Base-by-base conservation (phyloP, 768 basidiomycete genomes). In the Pleurotus tuber-regium region DNA sequence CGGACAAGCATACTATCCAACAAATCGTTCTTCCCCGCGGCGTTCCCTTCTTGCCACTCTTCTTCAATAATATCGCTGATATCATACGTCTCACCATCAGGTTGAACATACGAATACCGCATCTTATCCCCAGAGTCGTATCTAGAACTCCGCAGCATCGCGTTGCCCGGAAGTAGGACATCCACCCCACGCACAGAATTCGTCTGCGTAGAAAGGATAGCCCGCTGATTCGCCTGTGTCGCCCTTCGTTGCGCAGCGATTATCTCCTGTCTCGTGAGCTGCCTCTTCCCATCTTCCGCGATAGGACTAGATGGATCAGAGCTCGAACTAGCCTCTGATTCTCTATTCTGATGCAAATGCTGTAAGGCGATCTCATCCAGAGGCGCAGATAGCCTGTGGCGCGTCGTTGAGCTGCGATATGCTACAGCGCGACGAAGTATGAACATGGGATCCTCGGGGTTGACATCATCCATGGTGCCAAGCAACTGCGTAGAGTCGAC, bases 1-100 rank as follows among this genome's bases (percentile, higher is more conserved):
- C 76, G 74, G 21, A 74, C 79, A 55, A 77, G 71, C 4, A 86
- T 83, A 16, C 83, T 83, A 61, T 87, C 83, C 31, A 92, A 66
- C 16, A 92, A 69, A 59, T 92, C 89, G 33, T 73, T 75, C 61
- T 77, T 74, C 11, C 60, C 41, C 12, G 61, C 62, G 35, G 58
- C 35, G 31, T 66, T 69, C 31, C 72, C 72, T 24, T 78, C 82
- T n/a, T 80, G 72, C 77, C 89, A 88, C 59, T 96, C 96, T 66
- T 90, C 83, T 63, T 95, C 92, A 41, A 98, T 79, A 43, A 97
- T 86, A 56, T 96, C 88, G 60, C 91, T 93, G 64, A 98, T 92
- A 65, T 98, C 96, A 61, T 86, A 89, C 0, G 87, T 88, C 69
- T 91, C 91, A 2, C 94, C 96, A 55, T 94, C 92, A 2, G 83